Evolutionary conservation across 768 basidiomycete species (phyloP).

Genomic region (Harrya chromipes): DNA sequence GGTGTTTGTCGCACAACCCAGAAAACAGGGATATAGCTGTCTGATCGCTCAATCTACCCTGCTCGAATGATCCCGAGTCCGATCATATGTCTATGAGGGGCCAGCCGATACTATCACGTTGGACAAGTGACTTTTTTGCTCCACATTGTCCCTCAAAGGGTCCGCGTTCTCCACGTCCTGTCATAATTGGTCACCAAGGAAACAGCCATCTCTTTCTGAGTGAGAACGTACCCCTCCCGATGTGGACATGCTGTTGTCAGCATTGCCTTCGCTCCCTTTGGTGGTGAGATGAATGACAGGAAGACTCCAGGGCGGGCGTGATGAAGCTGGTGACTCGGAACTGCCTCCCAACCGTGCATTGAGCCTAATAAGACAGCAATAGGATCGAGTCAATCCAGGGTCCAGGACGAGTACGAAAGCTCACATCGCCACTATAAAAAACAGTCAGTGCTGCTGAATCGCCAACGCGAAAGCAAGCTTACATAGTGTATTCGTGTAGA

Average conservation of each 20-base stretch:
- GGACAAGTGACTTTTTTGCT: background rate
- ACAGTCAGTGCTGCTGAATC: background rate
- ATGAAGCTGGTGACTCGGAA: conserved; percentile 1
- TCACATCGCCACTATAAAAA: conserved; percentile 15
- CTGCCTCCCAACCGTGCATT: conserved; percentile 9
- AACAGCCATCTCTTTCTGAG: background rate
- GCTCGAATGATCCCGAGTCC: background rate
- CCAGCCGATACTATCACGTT: background rate
- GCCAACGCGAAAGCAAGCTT: background rate
- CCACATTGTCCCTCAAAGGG: background rate
- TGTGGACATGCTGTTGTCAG: conserved; percentile 1
- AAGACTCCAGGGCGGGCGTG: conserved; percentile 5
- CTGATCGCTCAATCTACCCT: background rate
- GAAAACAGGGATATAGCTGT: background rate
- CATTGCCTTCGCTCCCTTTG: background rate
- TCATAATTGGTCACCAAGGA: conserved; percentile 2
- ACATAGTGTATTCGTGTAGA: conserved; percentile 23
- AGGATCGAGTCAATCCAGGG: background rate
- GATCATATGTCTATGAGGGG: background rate
- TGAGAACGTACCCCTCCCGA: conserved; percentile 2
- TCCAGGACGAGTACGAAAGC: background rate
- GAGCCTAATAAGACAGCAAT: conserved; percentile 5
- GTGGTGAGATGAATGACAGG: conserved; percentile 4
- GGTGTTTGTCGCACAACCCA: too few relatives aligned
- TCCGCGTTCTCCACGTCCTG: conserved; percentile 2